Conservation (phyloP, 768 basidiomycete genomes). For the Russula earlei region DNA sequence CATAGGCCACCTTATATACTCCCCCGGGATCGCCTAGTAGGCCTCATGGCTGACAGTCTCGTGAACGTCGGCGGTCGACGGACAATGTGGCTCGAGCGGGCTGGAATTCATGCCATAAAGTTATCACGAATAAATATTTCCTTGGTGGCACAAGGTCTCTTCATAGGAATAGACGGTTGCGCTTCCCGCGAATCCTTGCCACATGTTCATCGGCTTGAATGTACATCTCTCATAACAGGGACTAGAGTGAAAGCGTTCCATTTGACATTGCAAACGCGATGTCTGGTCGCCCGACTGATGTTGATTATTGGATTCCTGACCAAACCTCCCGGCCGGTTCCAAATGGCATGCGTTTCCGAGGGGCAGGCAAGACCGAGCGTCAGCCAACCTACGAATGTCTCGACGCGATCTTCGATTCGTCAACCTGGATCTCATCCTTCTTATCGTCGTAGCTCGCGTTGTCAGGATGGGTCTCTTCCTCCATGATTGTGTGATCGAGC, state of each 20-base stretch:
- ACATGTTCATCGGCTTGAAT: too few species aligned
- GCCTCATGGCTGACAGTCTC: background rate
- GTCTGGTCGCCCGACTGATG: background rate
- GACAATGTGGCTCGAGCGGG: background rate
- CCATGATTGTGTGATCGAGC: conserved; percentile 14
- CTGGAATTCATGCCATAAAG: background rate
- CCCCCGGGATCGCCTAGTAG: background rate
- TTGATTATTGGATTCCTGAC: background rate
- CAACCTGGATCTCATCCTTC: background rate
- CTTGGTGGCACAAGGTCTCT: too few species aligned
- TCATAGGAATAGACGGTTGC: too few species aligned
- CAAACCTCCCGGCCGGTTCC: background rate
- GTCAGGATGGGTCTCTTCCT: background rate
- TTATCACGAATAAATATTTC: too few species aligned
- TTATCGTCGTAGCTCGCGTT: background rate
- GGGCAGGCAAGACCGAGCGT: background rate
- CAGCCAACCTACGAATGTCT: background rate
- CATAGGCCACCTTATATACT: background rate
- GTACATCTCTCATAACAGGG: background rate
- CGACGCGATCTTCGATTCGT: background rate
- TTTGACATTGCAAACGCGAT: background rate
- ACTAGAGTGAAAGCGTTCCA: background rate
- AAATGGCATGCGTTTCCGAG: background rate
- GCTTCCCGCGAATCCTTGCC: too few species aligned
- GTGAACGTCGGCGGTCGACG: background rate